phyloP scores from a whole-genome alignment of 1,139 yeast species.

The Candida pseudoviswanathii region DNA sequence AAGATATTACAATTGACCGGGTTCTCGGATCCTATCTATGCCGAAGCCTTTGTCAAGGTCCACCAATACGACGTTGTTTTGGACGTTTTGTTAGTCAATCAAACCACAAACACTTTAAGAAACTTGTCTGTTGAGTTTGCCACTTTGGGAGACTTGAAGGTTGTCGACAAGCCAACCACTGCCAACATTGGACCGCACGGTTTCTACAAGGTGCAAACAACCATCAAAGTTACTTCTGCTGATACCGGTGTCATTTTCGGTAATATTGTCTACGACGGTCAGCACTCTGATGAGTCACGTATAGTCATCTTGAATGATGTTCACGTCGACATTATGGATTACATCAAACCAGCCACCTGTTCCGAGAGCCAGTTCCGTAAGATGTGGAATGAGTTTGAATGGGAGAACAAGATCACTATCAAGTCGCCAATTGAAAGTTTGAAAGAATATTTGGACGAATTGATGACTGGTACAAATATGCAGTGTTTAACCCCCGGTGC shows the following conservation, averaged over 20 bases:
- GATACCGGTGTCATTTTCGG: conserved; percentile 98
- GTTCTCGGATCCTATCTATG: conserved; percentile 96
- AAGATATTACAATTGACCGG: conserved; percentile 95
- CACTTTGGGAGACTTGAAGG: conserved; percentile 92
- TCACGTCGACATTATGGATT: conserved; percentile 96
- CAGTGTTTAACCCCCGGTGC: conserved; percentile 92
- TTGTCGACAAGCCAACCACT: conserved; percentile 90
- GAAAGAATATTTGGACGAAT: conserved; percentile 75
- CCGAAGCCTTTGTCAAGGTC: conserved; percentile 93
- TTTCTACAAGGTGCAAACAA: conserved; percentile 85
- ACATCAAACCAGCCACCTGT: conserved; percentile 91
- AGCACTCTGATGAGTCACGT: conserved; percentile 85
- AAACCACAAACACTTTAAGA: conserved; percentile 87
- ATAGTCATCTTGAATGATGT: conserved; percentile 93
- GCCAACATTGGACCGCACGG: conserved; percentile 96
- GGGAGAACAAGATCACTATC: conserved; percentile 98
- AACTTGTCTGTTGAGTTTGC: conserved; percentile 95
- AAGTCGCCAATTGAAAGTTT: conserved; percentile 69
- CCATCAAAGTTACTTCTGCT: conserved; percentile 93
- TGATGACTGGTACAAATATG: conserved; percentile 90
- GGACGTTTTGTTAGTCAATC: conserved; percentile 93
- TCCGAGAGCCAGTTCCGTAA: conserved; percentile 88
- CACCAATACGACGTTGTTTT: conserved; percentile 95
- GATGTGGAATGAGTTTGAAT: conserved; percentile 99
- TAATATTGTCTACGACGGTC: conserved; percentile 94